Evolutionary conservation across 768 basidiomycete species (phyloP), one percentile per base, ranked within the genome.

Genomic region (Naganishia kalamii): DNA sequence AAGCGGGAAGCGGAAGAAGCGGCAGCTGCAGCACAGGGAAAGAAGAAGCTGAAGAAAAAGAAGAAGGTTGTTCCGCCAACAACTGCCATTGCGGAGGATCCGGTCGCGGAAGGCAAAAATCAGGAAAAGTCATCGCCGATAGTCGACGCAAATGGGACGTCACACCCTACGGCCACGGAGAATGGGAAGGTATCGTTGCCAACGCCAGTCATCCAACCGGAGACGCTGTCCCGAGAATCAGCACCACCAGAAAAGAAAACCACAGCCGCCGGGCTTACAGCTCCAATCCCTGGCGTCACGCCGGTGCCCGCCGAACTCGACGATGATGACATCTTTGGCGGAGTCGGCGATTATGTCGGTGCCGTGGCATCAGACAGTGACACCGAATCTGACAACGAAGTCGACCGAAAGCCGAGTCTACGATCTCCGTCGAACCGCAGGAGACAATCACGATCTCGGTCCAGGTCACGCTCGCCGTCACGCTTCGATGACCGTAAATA

Each of bases 311-410:
- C 85, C 21, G 73, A 71, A 11, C n/a, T n/a, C n/a, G 85, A 90
- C 43, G 76, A 74, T 60, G 83, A 90, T 44, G 88, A 94, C 73
- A 93, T 96, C 46, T 96, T 96, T 74, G 88, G 85, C 1, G 92
- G 81, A 60, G 89, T 85, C 4, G 91, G 87, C 10, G 89, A 90
- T 52, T 96, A 93, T 72, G 83, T 87, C 59, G 88, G 88, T 1
- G 74, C 88, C 7, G 83, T 84, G 49, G 69, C 84, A 3, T 83
- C 79, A 4, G 81, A 79, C 40, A 40, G 23, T 32, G 61, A 50
- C 23, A 50, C 33, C 21, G 57, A 51, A 4, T 40, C 59, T 4
- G 65, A 66, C 1, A n/a, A 6, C 17, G 48, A 30, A 17, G 46
- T 33, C 33, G 60, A 51, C n/a, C 12, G n/a, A 33, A 62, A 62